Conservation (phyloP, 225 moss, liverwort and hornwort genomes). For the Marchantia polymorpha region DNA sequence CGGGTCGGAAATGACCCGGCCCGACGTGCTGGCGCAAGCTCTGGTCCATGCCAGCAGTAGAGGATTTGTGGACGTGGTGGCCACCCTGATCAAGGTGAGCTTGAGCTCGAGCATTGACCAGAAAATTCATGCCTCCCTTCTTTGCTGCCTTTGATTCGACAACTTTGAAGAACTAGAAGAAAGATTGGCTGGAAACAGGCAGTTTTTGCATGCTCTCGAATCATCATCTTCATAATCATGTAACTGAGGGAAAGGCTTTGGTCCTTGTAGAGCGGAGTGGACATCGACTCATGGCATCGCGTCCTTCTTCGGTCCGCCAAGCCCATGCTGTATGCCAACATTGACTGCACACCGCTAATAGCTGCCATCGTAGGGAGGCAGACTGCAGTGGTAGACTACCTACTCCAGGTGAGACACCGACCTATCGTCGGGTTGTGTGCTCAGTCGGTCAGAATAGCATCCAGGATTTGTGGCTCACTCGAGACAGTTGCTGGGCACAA, state of each 20-base stretch:
- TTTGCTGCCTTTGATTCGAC: not conserved
- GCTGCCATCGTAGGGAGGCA: constrained; percentile 57
- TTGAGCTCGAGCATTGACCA: not conserved
- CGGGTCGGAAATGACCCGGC: constrained; percentile 48
- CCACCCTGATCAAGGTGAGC: constrained; percentile 45
- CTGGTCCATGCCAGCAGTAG: constrained; percentile 53
- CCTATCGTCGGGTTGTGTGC: not conserved
- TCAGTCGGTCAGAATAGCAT: too few relatives aligned
- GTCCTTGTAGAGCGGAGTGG: constrained; percentile 47
- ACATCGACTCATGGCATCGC: constrained; percentile 52
- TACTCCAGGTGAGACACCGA: constrained; percentile 36
- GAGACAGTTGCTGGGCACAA: not conserved
- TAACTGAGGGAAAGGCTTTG: not conserved
- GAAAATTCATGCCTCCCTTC: not conserved
- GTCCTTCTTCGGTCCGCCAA: constrained; percentile 49
- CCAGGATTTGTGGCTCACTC: not conserved
- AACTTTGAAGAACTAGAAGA: too few relatives aligned
- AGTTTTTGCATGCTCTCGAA: not conserved
- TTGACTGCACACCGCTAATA: constrained; percentile 53
- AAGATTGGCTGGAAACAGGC: not conserved
- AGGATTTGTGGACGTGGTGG: constrained; percentile 51
- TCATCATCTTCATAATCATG: not conserved
- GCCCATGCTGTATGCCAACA: constrained; percentile 49
- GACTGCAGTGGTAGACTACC: constrained; percentile 43
- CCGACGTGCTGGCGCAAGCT: constrained; percentile 51